phyloP scores from a whole-genome alignment of 2,329 filamentous ascomycete genomes.

The Paecilomyces dactylethromorphus region DNA sequence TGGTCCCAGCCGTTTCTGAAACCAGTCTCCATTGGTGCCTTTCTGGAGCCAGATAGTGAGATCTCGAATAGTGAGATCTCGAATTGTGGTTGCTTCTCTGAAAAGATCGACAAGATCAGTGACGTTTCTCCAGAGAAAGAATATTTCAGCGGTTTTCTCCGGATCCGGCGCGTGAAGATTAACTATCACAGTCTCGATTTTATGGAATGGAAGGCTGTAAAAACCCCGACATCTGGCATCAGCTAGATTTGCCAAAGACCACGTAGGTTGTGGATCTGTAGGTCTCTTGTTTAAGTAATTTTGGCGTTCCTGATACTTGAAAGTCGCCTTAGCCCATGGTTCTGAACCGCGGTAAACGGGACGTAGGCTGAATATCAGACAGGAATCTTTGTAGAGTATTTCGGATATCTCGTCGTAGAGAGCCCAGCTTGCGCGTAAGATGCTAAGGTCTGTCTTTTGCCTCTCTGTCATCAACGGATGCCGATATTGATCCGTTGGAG shows the following conservation, averaged over 20 bases:
- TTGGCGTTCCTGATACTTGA: not conserved
- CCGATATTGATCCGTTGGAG: not conserved
- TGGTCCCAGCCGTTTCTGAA: not conserved
- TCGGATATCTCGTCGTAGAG: not conserved
- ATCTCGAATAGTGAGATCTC: not conserved
- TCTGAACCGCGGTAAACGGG: not conserved
- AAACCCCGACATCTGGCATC: not conserved
- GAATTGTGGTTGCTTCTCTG: not conserved
- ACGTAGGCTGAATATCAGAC: not conserved
- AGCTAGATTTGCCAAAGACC: not conserved
- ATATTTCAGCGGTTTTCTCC: not conserved
- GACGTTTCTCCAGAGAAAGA: not conserved
- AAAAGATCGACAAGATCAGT: not conserved
- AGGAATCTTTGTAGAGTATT: not conserved
- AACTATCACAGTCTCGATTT: not conserved
- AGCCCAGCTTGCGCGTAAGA: not conserved
- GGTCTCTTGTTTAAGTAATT: not conserved
- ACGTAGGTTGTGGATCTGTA: not conserved
- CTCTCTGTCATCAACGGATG: not conserved
- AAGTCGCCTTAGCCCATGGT: not conserved
- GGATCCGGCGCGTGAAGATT: not conserved
- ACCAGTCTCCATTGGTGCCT: not conserved
- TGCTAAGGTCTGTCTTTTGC: not conserved
- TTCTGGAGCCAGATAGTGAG: not conserved
- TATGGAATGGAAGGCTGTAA: not conserved